A percentile compares a stretch with the other conserved stretches of the same genome.
Conservation (phyloP, 306 rosid species). For the Alnus rubra region DNA sequence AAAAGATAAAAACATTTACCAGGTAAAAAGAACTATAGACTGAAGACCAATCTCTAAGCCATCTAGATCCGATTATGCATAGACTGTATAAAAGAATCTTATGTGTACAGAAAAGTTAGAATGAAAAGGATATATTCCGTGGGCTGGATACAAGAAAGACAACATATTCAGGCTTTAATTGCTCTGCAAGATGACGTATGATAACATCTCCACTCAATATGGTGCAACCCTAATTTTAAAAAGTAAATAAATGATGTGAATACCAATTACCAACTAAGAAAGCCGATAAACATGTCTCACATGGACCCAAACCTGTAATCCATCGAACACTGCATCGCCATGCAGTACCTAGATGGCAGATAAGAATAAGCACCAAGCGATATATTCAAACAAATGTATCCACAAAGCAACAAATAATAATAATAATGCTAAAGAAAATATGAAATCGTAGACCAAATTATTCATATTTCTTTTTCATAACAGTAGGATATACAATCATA, state of each 20-base stretch:
- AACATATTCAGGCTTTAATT: slow-evolving; percentile 70
- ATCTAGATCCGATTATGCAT: slow-evolving; percentile 11
- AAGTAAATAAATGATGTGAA: not conserved
- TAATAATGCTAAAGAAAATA: not conserved
- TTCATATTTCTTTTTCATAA: too few relatives aligned
- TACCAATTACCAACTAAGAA: not conserved
- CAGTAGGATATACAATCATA: too few relatives aligned
- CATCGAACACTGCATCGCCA: slow-evolving; percentile 94
- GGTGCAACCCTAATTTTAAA: slow-evolving; percentile 69
- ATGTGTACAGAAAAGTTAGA: slow-evolving; percentile 4
- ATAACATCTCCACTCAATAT: slow-evolving; percentile 94
- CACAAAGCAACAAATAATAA: not conserved
- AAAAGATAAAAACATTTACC: not conserved
- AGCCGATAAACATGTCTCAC: slow-evolving; percentile 13
- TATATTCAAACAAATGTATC: not conserved
- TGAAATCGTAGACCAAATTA: too few relatives aligned
- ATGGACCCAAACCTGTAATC: slow-evolving; percentile 57
- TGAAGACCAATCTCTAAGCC: not conserved
- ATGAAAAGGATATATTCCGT: slow-evolving; percentile 31
- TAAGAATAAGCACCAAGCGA: slow-evolving; percentile 13
- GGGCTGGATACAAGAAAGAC: slow-evolving; percentile 54
- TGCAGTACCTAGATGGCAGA: slow-evolving; percentile 68
- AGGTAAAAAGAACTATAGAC: slow-evolving; percentile 3
- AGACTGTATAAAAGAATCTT: not conserved
- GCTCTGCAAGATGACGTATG: slow-evolving; percentile 80